Evolutionary conservation across 1,284 basidiomycete genomes (phyloP).

Genomic region (Leccinum laetum): DNA sequence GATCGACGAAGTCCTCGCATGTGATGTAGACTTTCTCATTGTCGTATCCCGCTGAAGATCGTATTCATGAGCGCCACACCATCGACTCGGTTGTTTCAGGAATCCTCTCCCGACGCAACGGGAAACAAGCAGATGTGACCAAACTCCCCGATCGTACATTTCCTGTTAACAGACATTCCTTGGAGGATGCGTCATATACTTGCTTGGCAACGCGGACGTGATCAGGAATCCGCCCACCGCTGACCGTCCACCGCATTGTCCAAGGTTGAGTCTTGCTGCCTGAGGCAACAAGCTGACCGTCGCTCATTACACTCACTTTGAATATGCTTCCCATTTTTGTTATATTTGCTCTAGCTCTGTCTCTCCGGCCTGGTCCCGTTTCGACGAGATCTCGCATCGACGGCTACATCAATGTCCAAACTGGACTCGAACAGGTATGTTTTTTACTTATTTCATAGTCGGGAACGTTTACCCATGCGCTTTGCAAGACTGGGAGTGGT

Average conservation of each 20-base stretch:
- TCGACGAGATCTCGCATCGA: background rate
- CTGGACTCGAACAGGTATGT: conserved; percentile 44
- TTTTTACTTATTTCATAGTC: conserved; percentile 68
- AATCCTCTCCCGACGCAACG: too few species aligned
- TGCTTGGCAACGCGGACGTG: too few species aligned
- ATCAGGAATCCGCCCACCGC: background rate
- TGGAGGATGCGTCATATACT: too few species aligned
- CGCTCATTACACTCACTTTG: conserved; percentile 19
- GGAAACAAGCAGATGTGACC: too few species aligned
- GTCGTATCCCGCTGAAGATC: too few species aligned
- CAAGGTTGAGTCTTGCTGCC: conserved; percentile 9
- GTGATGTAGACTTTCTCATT: too few species aligned
- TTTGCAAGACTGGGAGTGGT: conserved; percentile 47
- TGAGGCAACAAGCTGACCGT: conserved; percentile 9
- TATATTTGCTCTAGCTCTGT: conserved; percentile 13
- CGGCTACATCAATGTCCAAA: conserved; percentile 7
- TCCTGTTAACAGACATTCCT: too few species aligned
- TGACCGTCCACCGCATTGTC: background rate
- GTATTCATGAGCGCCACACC: too few species aligned
- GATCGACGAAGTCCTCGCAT: too few species aligned
- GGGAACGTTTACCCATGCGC: conserved; percentile 69
- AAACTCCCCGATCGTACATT: too few species aligned
- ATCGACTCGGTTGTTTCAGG: too few species aligned
- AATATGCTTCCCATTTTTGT: conserved; percentile 17
- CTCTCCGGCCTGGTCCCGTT: conserved; percentile 18